Evolutionary conservation across 768 basidiomycete species (phyloP).

Genomic region (Mycena vitilis): DNA sequence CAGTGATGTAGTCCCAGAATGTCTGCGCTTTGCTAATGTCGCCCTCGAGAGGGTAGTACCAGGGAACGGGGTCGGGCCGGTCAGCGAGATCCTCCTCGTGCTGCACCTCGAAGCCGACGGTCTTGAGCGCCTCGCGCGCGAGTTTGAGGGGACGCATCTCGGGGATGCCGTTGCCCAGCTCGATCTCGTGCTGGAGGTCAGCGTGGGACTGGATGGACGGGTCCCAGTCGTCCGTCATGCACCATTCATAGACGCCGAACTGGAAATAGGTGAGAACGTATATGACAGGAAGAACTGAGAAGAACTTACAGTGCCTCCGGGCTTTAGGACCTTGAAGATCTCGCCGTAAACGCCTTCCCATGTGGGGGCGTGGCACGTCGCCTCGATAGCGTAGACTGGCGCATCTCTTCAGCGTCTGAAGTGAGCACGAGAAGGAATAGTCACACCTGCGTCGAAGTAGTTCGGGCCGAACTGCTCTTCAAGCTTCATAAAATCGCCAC

Average conservation of each 20-base stretch:
- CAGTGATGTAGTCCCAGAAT: conserved; percentile 88
- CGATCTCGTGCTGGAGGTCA: conserved; percentile 89
- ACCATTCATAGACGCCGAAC: conserved; percentile 99
- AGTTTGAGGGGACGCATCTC: conserved; percentile 88
- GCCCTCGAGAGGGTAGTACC: conserved; percentile 98
- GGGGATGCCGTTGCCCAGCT: conserved; percentile 96
- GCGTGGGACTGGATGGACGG: conserved; percentile 88
- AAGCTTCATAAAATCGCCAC: conserved; percentile 98
- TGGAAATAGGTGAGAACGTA: conserved; percentile 48
- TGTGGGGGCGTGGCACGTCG: conserved; percentile 94
- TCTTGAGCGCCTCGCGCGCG: conserved; percentile 81
- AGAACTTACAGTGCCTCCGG: conserved; percentile 87
- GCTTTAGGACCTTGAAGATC: conserved; percentile 94
- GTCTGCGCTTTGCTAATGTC: conserved; percentile 95
- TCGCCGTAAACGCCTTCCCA: conserved; percentile 97
- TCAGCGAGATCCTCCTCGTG: conserved; percentile 96
- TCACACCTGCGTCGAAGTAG: conserved; percentile 92
- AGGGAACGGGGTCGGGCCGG: conserved; percentile 79
- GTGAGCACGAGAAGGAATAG: neutral
- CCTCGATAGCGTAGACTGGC: conserved; percentile 95
- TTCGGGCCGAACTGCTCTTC: conserved; percentile 91
- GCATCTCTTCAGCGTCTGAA: neutral
- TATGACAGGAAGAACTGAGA: neutral
- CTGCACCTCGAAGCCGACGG: conserved; percentile 88
- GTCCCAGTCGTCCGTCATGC: conserved; percentile 97